phyloP scores from a whole-genome alignment of 1,284 basidiomycete genomes.

The Ustilago xerochloae region DNA sequence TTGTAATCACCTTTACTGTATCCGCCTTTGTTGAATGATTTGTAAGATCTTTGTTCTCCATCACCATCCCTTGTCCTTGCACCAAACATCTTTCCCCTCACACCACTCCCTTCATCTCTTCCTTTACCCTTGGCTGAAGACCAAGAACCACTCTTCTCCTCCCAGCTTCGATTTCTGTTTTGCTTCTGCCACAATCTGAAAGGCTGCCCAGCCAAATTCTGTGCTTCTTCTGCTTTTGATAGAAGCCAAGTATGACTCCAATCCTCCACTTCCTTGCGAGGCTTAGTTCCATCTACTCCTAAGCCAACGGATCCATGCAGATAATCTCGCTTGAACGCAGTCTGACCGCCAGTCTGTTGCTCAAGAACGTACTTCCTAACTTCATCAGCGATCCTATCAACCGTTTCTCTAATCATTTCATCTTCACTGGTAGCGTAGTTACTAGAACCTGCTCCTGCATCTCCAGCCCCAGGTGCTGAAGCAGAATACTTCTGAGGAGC shows the following conservation, averaged over 20 bases:
- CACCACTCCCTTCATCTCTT: neutral
- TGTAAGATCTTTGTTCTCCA: neutral
- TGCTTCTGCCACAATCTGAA: conserved; percentile 14
- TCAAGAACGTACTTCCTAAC: conserved; percentile 39
- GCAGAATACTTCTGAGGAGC: conserved; percentile 5
- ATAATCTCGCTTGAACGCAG: neutral
- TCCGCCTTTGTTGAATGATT: neutral
- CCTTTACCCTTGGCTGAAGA: neutral
- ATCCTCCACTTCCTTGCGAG: neutral
- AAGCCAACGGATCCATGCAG: neutral
- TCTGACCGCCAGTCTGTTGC: conserved; percentile 6
- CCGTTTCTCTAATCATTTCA: conserved; percentile 43
- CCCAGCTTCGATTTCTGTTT: neutral
- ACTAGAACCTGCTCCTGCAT: neutral
- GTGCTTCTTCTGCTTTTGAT: conserved; percentile 26
- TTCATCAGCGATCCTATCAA: conserved; percentile 45
- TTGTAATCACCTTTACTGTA: neutral
- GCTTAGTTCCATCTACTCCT: neutral
- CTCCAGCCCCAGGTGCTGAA: neutral
- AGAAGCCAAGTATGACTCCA: conserved; percentile 34
- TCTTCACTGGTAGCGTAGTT: conserved; percentile 17
- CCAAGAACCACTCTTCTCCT: too few relatives aligned
- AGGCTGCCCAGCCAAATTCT: conserved; percentile 19
- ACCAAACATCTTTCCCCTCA: too few relatives aligned
- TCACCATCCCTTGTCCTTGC: neutral